Evolutionary conservation across 1,139 yeast genomes (phyloP).

Genomic region (Geotrichum europaeum): DNA sequence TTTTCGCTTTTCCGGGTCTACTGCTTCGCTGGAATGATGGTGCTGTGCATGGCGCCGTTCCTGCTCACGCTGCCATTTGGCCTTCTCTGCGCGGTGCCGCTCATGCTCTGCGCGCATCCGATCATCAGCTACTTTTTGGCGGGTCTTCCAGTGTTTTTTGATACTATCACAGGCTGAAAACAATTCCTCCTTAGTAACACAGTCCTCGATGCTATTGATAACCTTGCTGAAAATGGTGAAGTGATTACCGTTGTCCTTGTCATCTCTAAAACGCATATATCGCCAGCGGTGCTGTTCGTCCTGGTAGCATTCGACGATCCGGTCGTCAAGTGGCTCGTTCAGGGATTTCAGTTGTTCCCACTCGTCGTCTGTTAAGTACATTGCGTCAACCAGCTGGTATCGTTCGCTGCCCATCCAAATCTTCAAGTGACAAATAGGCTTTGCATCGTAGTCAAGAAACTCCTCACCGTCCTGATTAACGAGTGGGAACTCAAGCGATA

Average conservation of each 20-base stretch:
- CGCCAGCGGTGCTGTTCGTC: constrained; percentile 69
- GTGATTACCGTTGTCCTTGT: constrained; percentile 84
- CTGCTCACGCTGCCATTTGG: neutral
- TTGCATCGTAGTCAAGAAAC: constrained; percentile 73
- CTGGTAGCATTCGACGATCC: constrained; percentile 77
- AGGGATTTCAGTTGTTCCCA: constrained; percentile 72
- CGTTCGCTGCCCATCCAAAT: constrained; percentile 75
- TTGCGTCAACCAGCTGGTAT: constrained; percentile 61
- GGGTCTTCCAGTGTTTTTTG: neutral
- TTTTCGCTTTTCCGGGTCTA: neutral
- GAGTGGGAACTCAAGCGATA: constrained; percentile 59
- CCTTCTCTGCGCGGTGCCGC: neutral
- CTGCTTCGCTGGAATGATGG: neutral
- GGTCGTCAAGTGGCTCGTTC: constrained; percentile 80
- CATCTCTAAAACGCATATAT: constrained; percentile 84
- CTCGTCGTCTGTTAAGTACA: constrained; percentile 61
- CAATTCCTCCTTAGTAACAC: constrained; percentile 74
- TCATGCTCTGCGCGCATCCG: neutral
- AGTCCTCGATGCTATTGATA: constrained; percentile 76
- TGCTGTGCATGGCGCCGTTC: neutral
- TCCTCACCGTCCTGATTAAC: constrained; percentile 68
- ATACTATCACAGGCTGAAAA: constrained; percentile 23
- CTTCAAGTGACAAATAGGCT: constrained; percentile 59
- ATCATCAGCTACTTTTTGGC: neutral
- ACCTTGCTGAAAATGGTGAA: constrained; percentile 73